Evolutionary conservation across 495 filamentous ascomycete species (phyloP).

Genomic region (Staphylotrichum longicolle): DNA sequence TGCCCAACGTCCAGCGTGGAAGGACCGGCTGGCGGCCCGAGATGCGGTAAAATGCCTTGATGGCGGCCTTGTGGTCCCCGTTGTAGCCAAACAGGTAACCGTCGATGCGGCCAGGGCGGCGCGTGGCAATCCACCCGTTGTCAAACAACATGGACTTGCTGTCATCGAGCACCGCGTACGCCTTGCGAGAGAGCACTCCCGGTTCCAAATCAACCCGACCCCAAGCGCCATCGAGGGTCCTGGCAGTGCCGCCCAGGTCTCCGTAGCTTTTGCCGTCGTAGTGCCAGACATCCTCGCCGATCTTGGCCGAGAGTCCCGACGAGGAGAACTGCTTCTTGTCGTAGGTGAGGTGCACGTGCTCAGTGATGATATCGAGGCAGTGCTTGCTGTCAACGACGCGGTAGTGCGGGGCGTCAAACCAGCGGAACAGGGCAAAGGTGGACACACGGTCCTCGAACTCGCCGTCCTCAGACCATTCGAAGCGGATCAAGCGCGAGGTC

Average conservation of each 20-base stretch:
- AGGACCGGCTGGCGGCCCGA: constrained; percentile 56
- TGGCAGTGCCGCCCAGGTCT: constrained; percentile 52
- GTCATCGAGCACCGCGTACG: constrained; percentile 54
- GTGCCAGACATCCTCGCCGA: constrained; percentile 43
- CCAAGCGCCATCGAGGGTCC: constrained; percentile 54
- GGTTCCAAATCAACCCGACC: constrained; percentile 49
- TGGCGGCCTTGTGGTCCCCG: constrained; percentile 52
- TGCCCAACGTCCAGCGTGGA: constrained; percentile 57
- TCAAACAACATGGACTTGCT: constrained; percentile 58
- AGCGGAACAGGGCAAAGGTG: constrained; percentile 53
- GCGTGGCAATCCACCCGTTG: constrained; percentile 49
- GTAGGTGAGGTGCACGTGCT: constrained; percentile 51
- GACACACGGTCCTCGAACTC: constrained; percentile 58
- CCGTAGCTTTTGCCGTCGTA: constrained; percentile 44
- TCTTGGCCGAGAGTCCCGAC: constrained; percentile 41
- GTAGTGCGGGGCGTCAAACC: constrained; percentile 49
- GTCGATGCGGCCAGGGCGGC: constrained; percentile 47
- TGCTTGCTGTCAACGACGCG: constrained; percentile 39
- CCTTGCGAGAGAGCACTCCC: constrained; percentile 48
- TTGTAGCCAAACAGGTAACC: constrained; percentile 59
- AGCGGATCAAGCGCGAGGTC: constrained; percentile 51
- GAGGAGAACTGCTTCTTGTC: constrained; percentile 51
- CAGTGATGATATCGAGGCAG: constrained; percentile 50
- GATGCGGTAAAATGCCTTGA: constrained; percentile 54
- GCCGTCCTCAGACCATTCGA: constrained; percentile 56